Percentiles rank a stretch among this genome's conserved stretches.
Evolutionary conservation across 257 asterid species (phyloP).

Genomic region (Jacaranda mimosifolia): DNA sequence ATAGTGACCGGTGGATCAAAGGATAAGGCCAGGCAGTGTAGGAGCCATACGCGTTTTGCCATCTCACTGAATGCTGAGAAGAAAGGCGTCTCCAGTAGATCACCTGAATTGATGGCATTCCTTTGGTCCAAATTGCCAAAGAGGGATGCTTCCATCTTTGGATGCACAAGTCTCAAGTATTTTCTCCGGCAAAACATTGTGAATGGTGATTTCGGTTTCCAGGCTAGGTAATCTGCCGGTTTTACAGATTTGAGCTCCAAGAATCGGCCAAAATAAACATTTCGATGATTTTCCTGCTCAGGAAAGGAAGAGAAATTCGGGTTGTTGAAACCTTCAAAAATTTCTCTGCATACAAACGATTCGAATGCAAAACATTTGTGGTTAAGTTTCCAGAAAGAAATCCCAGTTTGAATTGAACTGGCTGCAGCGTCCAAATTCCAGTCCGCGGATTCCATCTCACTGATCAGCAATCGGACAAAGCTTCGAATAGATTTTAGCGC

Average conservation of each 20-base stretch:
- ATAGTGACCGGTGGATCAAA: constrained; percentile 58
- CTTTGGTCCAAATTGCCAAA: constrained; percentile 63
- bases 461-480: constrained; percentile 61
- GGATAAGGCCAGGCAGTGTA: constrained; percentile 76
- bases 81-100: constrained; percentile 64
- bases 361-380: constrained; percentile 74
- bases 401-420: constrained; percentile 57
- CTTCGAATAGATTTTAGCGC: constrained; percentile 55
- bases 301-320: constrained; percentile 51
- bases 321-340: constrained; percentile 70
- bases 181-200: constrained; percentile 67
- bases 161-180: constrained; percentile 66
- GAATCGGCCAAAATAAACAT: constrained; percentile 55
- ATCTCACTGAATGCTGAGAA: constrained; percentile 62
- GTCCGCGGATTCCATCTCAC: constrained; percentile 66
- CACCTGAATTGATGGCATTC: constrained; percentile 54
- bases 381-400: constrained; percentile 54
- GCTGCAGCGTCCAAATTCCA: constrained; percentile 83
- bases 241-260: constrained; percentile 60
- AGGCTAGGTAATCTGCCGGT: constrained; percentile 61
- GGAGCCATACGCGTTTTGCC: constrained; percentile 82
- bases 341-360: constrained; percentile 65
- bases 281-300: constrained; percentile 37
- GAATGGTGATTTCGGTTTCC: constrained; percentile 75
- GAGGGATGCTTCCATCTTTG: constrained; percentile 70